Conservation (phyloP, 2,329 filamentous ascomycete genomes). For the Aspergillus ochraceoroseus region DNA sequence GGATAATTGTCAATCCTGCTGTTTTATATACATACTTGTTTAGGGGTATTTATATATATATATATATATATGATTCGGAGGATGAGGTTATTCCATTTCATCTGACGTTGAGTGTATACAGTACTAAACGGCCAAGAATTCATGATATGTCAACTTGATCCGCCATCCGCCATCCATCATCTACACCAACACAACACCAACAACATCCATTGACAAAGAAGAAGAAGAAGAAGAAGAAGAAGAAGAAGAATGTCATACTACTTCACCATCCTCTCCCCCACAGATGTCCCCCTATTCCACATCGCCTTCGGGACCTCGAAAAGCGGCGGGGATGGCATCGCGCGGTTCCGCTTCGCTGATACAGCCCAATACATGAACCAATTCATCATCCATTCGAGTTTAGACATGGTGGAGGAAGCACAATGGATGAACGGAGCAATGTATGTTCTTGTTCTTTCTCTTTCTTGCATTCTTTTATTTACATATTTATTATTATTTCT, state of each 20-base stretch:
- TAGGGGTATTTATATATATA: no score
- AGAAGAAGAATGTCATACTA: conserved; percentile 80
- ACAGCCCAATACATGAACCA: conserved; percentile 92
- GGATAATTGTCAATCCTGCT: no score
- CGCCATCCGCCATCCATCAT: no score
- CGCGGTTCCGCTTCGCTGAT: conserved; percentile 83
- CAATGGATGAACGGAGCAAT: conserved; percentile 87
- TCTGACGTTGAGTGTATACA: no score
- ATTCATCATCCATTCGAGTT: conserved; percentile 88
- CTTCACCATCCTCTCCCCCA: conserved; percentile 92
- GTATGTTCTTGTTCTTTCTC: conserved; percentile 47
- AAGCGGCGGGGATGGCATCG: conserved; percentile 85
- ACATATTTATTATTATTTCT: neutral
- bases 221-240: neutral
- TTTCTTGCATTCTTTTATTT: conserved; percentile 2
- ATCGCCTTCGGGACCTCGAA: conserved; percentile 96
- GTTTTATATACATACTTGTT: no score
- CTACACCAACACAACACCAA: neutral
- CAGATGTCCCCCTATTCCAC: conserved; percentile 94
- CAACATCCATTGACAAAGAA: neutral
- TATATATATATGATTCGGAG: no score
- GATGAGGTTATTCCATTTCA: no score
- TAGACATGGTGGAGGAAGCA: conserved; percentile 93
- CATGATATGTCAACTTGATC: no score
- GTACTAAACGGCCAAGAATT: no score